Evolutionary conservation across 495 filamentous ascomycete genomes (phyloP).

Genomic region (Viridothelium virens): DNA sequence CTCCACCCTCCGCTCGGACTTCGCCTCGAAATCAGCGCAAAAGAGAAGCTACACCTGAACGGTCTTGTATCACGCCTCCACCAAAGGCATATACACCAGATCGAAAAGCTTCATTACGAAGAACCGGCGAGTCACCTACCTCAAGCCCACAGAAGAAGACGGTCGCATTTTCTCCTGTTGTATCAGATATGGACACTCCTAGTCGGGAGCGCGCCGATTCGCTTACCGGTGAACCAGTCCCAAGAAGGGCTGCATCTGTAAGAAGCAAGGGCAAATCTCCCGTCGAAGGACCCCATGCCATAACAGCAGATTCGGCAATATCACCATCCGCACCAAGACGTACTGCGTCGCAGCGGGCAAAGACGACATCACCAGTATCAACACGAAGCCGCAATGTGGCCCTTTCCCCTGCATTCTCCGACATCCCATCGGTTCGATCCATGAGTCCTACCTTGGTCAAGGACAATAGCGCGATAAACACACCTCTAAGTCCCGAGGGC

Average conservation of each 20-base stretch:
- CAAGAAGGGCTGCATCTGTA: not conserved
- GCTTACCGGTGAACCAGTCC: slow-evolving; percentile 7
- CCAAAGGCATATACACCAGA: slow-evolving; percentile 7
- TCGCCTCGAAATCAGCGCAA: not conserved
- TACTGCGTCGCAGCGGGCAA: not conserved
- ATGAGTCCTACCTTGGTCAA: slow-evolving; percentile 18
- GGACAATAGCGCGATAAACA: slow-evolving; percentile 28
- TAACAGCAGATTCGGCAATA: not conserved
- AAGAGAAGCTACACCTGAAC: slow-evolving; percentile 2
- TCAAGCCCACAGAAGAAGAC: slow-evolving; percentile 9
- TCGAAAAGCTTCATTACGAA: slow-evolving; percentile 1
- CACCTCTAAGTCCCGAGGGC: slow-evolving; percentile 28
- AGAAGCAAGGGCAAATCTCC: slow-evolving; percentile 7
- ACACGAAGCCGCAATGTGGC: slow-evolving; percentile 10
- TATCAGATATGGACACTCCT: slow-evolving; percentile 9
- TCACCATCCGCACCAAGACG: slow-evolving; percentile 2
- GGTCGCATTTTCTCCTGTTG: slow-evolving; percentile 8
- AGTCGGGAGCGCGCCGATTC: slow-evolving; percentile 2
- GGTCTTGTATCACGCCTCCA: slow-evolving; percentile 6
- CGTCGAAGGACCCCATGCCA: not conserved
- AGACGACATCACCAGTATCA: slow-evolving; percentile 2
- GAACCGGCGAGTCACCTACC: slow-evolving; percentile 3
- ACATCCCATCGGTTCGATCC: slow-evolving; percentile 10
- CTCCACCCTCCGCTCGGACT: not conserved
- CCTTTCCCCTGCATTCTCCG: not conserved